Evolutionary conservation across 805 yeast species (phyloP), one percentile per base, ranked within the genome.

Genomic region (Metahyphopichia silvanorum): DNA sequence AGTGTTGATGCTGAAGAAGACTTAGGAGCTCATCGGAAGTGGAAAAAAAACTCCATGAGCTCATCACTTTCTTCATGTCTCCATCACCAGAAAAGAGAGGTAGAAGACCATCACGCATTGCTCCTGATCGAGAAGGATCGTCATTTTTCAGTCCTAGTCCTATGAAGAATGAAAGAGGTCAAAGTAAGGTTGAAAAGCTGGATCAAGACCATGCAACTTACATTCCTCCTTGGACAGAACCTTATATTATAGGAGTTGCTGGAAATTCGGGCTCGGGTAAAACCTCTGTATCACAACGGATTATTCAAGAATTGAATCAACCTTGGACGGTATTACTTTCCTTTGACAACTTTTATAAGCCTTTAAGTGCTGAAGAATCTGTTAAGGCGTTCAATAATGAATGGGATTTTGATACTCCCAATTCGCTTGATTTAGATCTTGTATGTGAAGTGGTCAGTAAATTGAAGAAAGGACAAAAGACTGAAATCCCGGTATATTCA

Each of bases 321-420:
- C 98, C 98, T 1, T 89, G 98, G 96, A 86, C 97, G 0, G 91
- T 93, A 9, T 66, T 93, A 35, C 53, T 91, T 14, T 84, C 96
- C 2, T 70, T 88, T 62, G 98, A 93, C 54, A 91, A 91, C 58
- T 93, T 91, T 54, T 93, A 93, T 62, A 77, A 73, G 29, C 93
- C 93, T 0, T 66, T 93, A 44, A 70, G 67, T 1, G 60, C 56
- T 2, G 91, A 77, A 26, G 76, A 86, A 42, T 67, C 83, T 12
- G 46, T 64, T 35, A 49, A 44, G 32, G 98, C 97, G 0, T 83
- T 81, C 52, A 51, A 60, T 6, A 74, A 82, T 44, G 76, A 86
- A 42, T 85, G 71, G 51, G 97, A 93, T 55, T 86, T 93, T 49
- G 98, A 93, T 58, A 69, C 74, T 12, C 98, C 98, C 0, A 72